Evolutionary conservation across 306 rosid species (phyloP).

Genomic region (Cucurbita maxima): DNA sequence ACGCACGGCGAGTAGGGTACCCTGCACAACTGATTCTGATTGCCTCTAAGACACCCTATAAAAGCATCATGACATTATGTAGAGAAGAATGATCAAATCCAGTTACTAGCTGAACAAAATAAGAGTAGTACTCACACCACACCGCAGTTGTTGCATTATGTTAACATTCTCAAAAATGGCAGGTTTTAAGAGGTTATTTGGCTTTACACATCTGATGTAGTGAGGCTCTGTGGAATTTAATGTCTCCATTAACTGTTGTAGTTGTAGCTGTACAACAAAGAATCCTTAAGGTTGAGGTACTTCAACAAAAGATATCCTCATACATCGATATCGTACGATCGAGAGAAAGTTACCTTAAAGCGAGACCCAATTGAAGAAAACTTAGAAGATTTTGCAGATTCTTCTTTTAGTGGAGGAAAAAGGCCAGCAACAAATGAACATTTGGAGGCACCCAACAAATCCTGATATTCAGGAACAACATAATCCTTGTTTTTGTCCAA

Average conservation of each 20-base stretch:
- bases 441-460: conserved; percentile 69
- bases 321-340: background rate
- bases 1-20: conserved; percentile 89
- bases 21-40: conserved; percentile 99
- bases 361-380: conserved; percentile 97
- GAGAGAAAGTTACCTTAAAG: conserved; percentile 52
- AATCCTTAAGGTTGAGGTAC: background rate
- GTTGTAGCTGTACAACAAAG: conserved; percentile 70
- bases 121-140: conserved; percentile 75
- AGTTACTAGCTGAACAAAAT: conserved; percentile 11
- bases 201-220: conserved; percentile 96
- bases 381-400: conserved; percentile 81
- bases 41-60: conserved; percentile 98
- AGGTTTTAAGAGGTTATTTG: conserved; percentile 92
- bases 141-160: conserved; percentile 96
- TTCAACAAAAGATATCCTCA: background rate
- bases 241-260: conserved; percentile 80
- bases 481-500: conserved; percentile 99
- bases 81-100: background rate
- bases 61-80: conserved; percentile 14
- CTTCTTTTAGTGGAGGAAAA: conserved; percentile 92
- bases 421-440: conserved; percentile 92
- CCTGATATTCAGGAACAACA: conserved; percentile 95
- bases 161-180: conserved; percentile 87
- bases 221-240: conserved; percentile 92